Base-by-base conservation (phyloP, 176 grass and related monocot species). In the Triticum dicoccoides region DNA sequence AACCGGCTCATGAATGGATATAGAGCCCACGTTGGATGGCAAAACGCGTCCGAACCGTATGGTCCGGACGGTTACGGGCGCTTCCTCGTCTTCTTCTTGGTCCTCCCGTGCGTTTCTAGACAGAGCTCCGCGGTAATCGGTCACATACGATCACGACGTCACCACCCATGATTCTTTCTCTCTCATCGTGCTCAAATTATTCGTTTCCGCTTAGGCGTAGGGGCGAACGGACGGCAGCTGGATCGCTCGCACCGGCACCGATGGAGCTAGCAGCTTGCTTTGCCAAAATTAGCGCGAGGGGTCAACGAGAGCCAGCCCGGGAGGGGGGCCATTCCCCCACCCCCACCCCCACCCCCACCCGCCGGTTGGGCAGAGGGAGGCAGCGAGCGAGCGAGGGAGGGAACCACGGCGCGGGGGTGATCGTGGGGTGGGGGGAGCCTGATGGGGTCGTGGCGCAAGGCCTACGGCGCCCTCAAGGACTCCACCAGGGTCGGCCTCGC, bases 401-500 rank as follows among this genome's bases (percentile, higher is more conserved):
- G 64, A 33, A 32, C 34, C 18, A 59, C 56, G 56, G 68, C 34
- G 44, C 73, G 6, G 73, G 41, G 73, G 74, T 76, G 73, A 76
- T 52, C 73, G 13, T n/a, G 25, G 72, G 44, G n/a, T 9, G 29
- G 44, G 44, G 44, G 14, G 8, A 33, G 47, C 73, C 74, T 77
- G 47, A 95, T 88, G 92, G 80, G 72, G 65, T 63, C 90, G 51
- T 98, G 93, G 96, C 96, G 93, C 59, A 95, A 95, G 90, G 96
- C 91, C 91, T 94, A 94, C 79, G 92, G 94, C 93, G 92, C 94
- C 45, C 87, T 98, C 83, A 98, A 98, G 89, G 97, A 98, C 77
- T 94, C 97, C 92, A 98, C 97, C 82, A 96, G 89, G 89, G 94
- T 98, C 79, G 93, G 97, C 86, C 97, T 98, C 71, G 97, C 97